Conservation (phyloP, 1,284 basidiomycete genomes). For the Cryptococcus sp. region DNA sequence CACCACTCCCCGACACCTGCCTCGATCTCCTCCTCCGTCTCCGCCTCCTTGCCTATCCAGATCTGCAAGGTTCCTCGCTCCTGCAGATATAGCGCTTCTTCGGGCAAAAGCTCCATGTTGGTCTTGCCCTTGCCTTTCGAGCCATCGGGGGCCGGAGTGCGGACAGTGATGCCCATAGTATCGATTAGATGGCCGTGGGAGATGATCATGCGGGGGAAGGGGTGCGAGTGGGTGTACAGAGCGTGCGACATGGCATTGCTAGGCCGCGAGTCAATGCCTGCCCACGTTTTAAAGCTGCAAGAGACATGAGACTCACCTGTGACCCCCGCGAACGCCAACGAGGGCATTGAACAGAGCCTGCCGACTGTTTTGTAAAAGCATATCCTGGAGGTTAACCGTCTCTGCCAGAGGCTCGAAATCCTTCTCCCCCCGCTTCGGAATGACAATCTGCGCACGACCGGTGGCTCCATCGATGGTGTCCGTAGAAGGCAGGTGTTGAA, state of each 20-base stretch:
- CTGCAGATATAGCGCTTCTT: constrained; percentile 88
- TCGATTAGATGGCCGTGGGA: constrained; percentile 73
- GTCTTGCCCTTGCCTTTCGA: constrained; percentile 60
- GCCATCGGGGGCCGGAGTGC: constrained; percentile 54
- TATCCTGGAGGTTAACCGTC: constrained; percentile 60
- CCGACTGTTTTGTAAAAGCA: constrained; percentile 75
- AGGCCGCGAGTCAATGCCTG: neutral
- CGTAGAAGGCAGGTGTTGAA: constrained; percentile 37
- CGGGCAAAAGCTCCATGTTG: constrained; percentile 74
- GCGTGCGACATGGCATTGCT: constrained; percentile 51
- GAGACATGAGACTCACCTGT: constrained; percentile 58
- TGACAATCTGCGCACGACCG: constrained; percentile 51
- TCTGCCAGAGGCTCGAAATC: constrained; percentile 79
- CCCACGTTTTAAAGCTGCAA: neutral
- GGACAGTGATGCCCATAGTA: constrained; percentile 67
- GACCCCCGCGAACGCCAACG: constrained; percentile 65
- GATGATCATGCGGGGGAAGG: constrained; percentile 60
- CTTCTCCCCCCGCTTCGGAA: constrained; percentile 91
- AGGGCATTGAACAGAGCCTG: constrained; percentile 81
- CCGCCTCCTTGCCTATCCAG: constrained; percentile 56
- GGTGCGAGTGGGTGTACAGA: constrained; percentile 30
- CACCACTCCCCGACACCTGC: constrained; percentile 34
- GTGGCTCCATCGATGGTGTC: constrained; percentile 11
- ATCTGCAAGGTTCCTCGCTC: constrained; percentile 84
- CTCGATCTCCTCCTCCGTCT: constrained; percentile 16